Percentiles rank a stretch among this genome's conserved stretches.
phyloP scores from a whole-genome alignment of 2,329 filamentous ascomycete species.

The Microcyclosporella mali region DNA sequence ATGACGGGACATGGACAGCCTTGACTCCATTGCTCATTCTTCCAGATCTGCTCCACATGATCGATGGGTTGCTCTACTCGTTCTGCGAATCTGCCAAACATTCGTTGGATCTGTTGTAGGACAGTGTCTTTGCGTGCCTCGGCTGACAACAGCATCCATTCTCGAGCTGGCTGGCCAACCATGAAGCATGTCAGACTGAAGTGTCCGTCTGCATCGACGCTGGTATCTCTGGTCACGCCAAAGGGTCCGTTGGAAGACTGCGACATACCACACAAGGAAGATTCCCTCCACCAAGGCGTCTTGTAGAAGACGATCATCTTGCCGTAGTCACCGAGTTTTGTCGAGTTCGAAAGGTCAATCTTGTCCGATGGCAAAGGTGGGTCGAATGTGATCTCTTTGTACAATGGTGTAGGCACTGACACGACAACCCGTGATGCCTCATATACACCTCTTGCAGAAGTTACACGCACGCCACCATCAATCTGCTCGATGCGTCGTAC shows the following conservation, averaged over 20 bases:
- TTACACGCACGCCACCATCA: conserved; percentile 18
- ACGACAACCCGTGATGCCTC: conserved; percentile 43
- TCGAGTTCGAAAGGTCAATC: conserved; percentile 18
- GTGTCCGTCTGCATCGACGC: conserved; percentile 22
- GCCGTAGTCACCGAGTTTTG: conserved; percentile 42
- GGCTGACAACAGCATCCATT: conserved; percentile 31
- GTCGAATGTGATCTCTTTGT: conserved; percentile 42
- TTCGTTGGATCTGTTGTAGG: conserved; percentile 31
- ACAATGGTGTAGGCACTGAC: conserved; percentile 44
- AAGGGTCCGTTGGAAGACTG: conserved; percentile 43
- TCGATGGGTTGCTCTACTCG: conserved; percentile 26
- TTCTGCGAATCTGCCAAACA: conserved; percentile 27
- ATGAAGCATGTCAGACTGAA: conserved; percentile 39
- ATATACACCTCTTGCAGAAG: conserved; percentile 28
- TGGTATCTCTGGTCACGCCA: conserved; percentile 43
- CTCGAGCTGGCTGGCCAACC: conserved; percentile 33
- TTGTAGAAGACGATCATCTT: conserved; percentile 47
- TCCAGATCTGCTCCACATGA: conserved; percentile 26
- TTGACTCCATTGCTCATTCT: conserved; percentile 9
- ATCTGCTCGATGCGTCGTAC: conserved; percentile 18
- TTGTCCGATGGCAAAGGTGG: conserved; percentile 43
- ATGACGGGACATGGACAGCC: conserved; percentile 27
- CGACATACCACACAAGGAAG: conserved; percentile 42
- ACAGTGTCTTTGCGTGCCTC: conserved; percentile 29
- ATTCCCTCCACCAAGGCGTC: conserved; percentile 43